A percentile compares a stretch with the other conserved stretches of the same genome.
These are phyloP conservation scores for Silene coronaria DNA, from an alignment of 179 eudicot genomes.

Conservation along the genomic window DNA sequence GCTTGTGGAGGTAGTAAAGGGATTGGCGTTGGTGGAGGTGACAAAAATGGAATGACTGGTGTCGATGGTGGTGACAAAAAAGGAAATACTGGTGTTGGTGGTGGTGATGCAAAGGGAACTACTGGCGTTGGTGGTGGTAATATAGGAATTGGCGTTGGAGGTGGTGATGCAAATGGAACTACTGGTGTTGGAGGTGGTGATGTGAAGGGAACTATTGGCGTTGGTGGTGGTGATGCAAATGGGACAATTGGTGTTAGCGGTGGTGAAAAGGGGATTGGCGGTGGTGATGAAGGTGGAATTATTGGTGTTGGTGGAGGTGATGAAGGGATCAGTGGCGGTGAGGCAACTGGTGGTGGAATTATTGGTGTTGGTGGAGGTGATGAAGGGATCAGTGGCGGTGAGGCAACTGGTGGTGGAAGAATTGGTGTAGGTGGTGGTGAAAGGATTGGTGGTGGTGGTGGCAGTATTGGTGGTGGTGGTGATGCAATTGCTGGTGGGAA, in stretches of 20 bases:
- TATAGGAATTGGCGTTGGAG: slow-evolving; percentile 3
- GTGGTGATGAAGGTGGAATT: not conserved
- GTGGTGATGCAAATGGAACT: slow-evolving; percentile 7
- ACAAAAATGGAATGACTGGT: slow-evolving; percentile 4
- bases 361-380: slow-evolving; percentile 27
- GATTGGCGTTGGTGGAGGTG: slow-evolving; percentile 22
- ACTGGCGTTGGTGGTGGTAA: slow-evolving; percentile 13
- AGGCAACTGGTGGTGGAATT: not conserved
- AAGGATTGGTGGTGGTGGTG: slow-evolving; percentile 20
- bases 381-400: no score
- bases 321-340: slow-evolving; percentile 10
- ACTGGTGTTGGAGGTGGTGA: slow-evolving; percentile 13
- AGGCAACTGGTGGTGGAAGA: no score
- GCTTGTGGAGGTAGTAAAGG: slow-evolving; percentile 13
- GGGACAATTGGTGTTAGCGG: not conserved
- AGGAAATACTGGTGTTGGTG: slow-evolving; percentile 14
- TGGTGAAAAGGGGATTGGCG: not conserved
- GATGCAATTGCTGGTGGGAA: slow-evolving; percentile 11
- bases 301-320: no score
- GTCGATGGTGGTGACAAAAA: slow-evolving; percentile 14
- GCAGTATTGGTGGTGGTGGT: slow-evolving; percentile 17
- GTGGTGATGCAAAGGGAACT: slow-evolving; percentile 6
- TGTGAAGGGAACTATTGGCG: slow-evolving; percentile 1
- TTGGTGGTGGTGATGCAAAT: slow-evolving; percentile 20
- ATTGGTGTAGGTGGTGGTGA: no score